A percentile compares a stretch with the other conserved stretches of the same genome.
Conservation (phyloP, 2,329 filamentous ascomycete species). For the Periconia macrospinosa region DNA sequence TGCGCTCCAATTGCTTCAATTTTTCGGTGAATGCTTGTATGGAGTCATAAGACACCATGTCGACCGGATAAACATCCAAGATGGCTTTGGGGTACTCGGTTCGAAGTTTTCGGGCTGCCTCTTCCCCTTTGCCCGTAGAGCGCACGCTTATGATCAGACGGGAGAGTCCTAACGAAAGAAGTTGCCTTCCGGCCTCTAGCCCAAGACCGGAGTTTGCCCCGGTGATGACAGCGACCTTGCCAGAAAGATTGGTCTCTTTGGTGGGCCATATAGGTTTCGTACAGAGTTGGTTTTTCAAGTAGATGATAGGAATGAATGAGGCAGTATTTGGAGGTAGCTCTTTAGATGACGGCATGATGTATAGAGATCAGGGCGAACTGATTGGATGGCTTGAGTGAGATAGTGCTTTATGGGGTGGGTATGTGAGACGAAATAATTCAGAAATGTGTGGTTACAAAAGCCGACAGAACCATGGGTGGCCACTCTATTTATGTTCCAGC, state of each 20-base stretch:
- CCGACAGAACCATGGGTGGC: no score
- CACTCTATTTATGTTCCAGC: no score
- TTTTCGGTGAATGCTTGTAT: constrained; percentile 21
- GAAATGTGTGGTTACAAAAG: no score
- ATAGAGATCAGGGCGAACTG: not conserved
- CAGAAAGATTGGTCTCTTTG: not conserved
- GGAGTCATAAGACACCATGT: constrained; percentile 23
- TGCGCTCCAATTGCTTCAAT: constrained; percentile 1
- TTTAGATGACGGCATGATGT: not conserved
- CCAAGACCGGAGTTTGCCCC: constrained; percentile 17
- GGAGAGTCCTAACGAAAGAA: not conserved
- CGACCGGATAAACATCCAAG: constrained; percentile 29
- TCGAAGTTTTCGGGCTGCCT: not conserved
- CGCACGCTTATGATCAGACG: constrained; percentile 1
- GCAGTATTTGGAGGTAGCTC: not conserved
- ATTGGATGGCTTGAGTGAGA: no score
- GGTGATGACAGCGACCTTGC: constrained; percentile 13
- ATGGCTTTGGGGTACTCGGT: not conserved
- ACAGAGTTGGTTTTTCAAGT: constrained; percentile 1
- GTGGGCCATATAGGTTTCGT: not conserved
- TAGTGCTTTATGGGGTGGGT: no score
- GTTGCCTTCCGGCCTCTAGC: constrained; percentile 11
- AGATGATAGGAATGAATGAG: not conserved
- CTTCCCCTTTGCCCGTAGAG: not conserved
- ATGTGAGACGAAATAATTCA: no score